Evolutionary conservation across 768 basidiomycete species (phyloP).

Genomic region (Pleurotus ostreatus): DNA sequence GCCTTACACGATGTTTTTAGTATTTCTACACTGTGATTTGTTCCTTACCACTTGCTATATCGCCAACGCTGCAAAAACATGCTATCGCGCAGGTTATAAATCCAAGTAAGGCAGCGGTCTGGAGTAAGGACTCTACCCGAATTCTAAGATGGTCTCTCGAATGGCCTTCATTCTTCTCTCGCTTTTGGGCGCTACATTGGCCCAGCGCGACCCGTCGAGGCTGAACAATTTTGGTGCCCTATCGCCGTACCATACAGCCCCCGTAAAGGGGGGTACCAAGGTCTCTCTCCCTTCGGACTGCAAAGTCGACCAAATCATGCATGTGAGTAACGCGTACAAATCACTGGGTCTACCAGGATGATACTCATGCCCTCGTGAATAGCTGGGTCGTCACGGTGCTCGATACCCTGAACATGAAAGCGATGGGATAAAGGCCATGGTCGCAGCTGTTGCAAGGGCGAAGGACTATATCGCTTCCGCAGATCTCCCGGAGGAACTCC

Average conservation of each 20-base stretch:
- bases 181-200: background rate
- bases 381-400: conserved; percentile 4
- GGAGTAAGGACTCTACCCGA: no score
- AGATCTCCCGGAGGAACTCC: background rate
- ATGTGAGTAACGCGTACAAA: background rate
- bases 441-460: background rate
- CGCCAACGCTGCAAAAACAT: no score
- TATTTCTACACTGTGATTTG: no score
- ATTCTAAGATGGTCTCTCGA: background rate
- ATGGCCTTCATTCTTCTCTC: background rate
- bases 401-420: conserved; percentile 3
- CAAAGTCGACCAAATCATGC: conserved; percentile 6
- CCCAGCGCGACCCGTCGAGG: background rate
- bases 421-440: background rate
- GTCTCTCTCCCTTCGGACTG: background rate
- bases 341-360: background rate
- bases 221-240: background rate
- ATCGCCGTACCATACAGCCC: background rate
- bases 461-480: background rate
- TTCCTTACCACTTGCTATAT: no score
- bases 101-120: no score
- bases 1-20: no score
- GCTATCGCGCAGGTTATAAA: no score
- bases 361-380: background rate
- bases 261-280: background rate